Evolutionary conservation across 148 eudicot species (phyloP), one percentile per base, ranked within the genome.

Genomic region (Chenopodium suecicum): DNA sequence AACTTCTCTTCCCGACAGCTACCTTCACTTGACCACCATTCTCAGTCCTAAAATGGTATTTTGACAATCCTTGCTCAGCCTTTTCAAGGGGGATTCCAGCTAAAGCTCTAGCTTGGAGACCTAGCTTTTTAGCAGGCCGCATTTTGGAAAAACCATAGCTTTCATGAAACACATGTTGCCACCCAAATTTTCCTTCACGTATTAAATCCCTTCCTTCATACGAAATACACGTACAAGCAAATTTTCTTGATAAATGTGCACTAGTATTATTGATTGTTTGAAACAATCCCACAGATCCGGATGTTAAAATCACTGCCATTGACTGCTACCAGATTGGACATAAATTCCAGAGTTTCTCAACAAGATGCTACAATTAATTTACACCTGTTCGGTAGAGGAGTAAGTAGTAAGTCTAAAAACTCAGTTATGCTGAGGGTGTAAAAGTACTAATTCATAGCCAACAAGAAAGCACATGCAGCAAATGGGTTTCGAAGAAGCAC

Each of bases 1-100:
- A 73, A 71, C 89, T 78, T 73, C 85, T 90, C 88, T 83, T 90
- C 52, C 83, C 85, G 41, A 92, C 92, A 80, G 84, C 72, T 14
- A 97, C 97, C 83, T 91, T 91, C 82, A 97, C 87, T 58, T 84
- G 94, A 85, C 83, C 93, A 81, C 88, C 95, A 81, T 44, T 84
- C 81, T 90, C 92, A 23, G 93, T 90, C 89, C 90, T 81, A 83
- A 94, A 91, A 41, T 77, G 83, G 82, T 90, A 94, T 56, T 84
- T 83, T 27, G 89, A 81, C 56, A 84, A 83, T 20, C 63, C 82
- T 76, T 89, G 86, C 16, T 85, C 88, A 66, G 73, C 79, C 83
- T 88, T 80, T 80, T 86, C 86, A 76, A 82, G 80, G 41, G 88
- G 82, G 60, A 70, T 63, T 50, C 65, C 80, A 74, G 95, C 84